Conservation (phyloP, 495 filamentous ascomycete species). For the Aspergillus olivimuriae region DNA sequence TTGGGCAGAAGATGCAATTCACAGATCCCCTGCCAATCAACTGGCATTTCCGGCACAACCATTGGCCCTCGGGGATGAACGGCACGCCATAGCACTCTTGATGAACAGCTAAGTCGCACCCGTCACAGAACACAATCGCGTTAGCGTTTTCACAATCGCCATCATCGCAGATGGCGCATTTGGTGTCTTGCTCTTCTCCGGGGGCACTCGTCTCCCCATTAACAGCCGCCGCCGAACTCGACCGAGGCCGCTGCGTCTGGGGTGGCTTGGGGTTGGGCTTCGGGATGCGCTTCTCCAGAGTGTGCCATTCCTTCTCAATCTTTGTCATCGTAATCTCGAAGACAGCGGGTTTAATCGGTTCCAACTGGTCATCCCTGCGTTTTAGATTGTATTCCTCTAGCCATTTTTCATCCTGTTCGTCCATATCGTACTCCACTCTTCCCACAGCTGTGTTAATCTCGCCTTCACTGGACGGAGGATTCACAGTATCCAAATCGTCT, state of each 20-base stretch:
- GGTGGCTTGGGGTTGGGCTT: slow-evolving; percentile 94
- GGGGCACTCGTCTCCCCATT: slow-evolving; percentile 77
- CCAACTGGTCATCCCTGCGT: slow-evolving; percentile 63
- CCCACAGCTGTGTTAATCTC: slow-evolving; percentile 57
- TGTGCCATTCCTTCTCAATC: slow-evolving; percentile 98
- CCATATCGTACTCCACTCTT: slow-evolving; percentile 98
- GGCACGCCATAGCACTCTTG: slow-evolving; percentile 99
- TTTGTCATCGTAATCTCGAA: slow-evolving; percentile 98
- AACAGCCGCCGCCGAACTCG: slow-evolving; percentile 85
- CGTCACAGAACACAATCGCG: slow-evolving; percentile 98
- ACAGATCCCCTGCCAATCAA: slow-evolving; percentile 86
- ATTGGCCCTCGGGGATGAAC: slow-evolving; percentile 97
- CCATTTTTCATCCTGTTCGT: slow-evolving; percentile 98
- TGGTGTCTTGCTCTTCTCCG: slow-evolving; percentile 93
- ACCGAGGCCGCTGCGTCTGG: slow-evolving; percentile 82
- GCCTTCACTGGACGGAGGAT: slow-evolving; percentile 52
- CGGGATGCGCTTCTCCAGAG: slow-evolving; percentile 90
- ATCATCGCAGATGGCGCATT: slow-evolving; percentile 96
- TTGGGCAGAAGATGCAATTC: slow-evolving; percentile 97
- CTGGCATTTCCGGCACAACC: slow-evolving; percentile 96
- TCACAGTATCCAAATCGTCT: slow-evolving; percentile 69
- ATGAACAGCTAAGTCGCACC: slow-evolving; percentile 94
- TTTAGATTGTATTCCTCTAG: slow-evolving; percentile 75
- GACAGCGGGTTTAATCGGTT: slow-evolving; percentile 80
- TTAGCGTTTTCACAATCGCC: slow-evolving; percentile 99